Evolutionary conservation across 768 basidiomycete species (phyloP), one percentile per base, ranked within the genome.

Genomic region (Russula virescens): DNA sequence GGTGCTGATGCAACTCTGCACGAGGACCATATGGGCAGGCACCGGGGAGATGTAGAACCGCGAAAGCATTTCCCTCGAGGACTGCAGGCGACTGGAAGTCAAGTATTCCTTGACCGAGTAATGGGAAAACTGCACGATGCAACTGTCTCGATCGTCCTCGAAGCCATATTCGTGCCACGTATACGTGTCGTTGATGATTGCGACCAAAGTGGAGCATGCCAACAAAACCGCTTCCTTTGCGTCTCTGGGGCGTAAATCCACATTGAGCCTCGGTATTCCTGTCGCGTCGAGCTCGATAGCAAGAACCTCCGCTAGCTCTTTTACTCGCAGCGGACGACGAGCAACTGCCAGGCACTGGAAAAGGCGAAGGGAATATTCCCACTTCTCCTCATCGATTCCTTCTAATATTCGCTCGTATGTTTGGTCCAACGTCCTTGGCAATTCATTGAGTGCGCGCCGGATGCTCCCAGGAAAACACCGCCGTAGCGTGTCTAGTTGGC

Each of bases 101-200:
- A 59, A 59, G 49, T 51, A 59, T 18, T 50, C 58, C n/a, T 43
- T 42, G 18, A 51, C 49, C 2, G 58, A 59, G 34, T 43, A 51
- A 26, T 59, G 58, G 31, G 58, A 59, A 23, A 59, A 59, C 26
- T 59, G 58, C 18, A 59, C 58, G 13, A 58, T n/a, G n/a, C n/a
- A n/a, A n/a, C n/a, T n/a, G n/a, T n/a, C n/a, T n/a, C n/a, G n/a
- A n/a, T n/a, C n/a, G n/a, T n/a, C n/a, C n/a, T n/a, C n/a, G n/a
- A n/a, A n/a, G n/a, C n/a, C n/a, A n/a, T n/a, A n/a, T n/a, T n/a
- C n/a, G n/a, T n/a, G n/a, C n/a, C n/a, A n/a, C n/a, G n/a, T n/a
- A n/a, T n/a, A n/a, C n/a, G n/a, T n/a, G 31, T 31, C 31, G 31
- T 55, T 28, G 26, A 21, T 4, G 9, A 55, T 55, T n/a, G 26